Base-by-base conservation (phyloP, 1,284 basidiomycete genomes). In the Rhodofomes roseus region DNA sequence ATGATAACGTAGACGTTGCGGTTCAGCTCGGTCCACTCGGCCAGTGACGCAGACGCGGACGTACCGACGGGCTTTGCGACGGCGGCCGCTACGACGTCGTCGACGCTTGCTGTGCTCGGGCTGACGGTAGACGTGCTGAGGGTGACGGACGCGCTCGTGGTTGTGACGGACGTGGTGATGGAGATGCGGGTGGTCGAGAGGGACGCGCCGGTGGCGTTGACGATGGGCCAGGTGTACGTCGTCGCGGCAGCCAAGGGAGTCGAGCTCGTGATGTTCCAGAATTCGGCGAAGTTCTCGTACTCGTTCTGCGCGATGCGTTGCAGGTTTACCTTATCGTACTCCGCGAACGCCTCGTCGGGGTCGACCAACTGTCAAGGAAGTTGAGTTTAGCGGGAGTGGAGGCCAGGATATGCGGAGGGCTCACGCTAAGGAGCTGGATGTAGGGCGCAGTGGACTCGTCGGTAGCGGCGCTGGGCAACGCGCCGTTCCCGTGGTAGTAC, bases 1-100 rank as follows among this genome's bases (percentile, higher is more conserved):
- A 67, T 62, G 51, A 63, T 61, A 54, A 67, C 63, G 31, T 62
- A 62, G 52, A 62, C 55, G 58, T 65, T 65, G 25, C 65, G 59
- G 16, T 29, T 56, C 22, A 67, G 56, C 20, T 20, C 58, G 16
- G 55, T 55, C n/a, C 62, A 54, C 41, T 65, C 59, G 46, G 51
- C 46, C 16, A 39, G 37, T 18, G 56, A n/a, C 23, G 18, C 31
- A n/a, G 55, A 46, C 37, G 37, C 52, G 2, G 34, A 11, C 1
- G 54, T 29, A 7, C 27, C 9, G 25, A n/a, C 27, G 20, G 29
- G 20, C 23, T 53, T 48, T 9, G 56, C 60, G 0, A 55, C 51
- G 41, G 55, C 20, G 8, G 27, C 57, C 14, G 53, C 57, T 0
- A 55, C 51, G 50, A 46, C 20, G 8, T n/a, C 23, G 31, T n/a